Conservation (phyloP, 208 protist genomes). For the Trypanosoma rangeli region DNA sequence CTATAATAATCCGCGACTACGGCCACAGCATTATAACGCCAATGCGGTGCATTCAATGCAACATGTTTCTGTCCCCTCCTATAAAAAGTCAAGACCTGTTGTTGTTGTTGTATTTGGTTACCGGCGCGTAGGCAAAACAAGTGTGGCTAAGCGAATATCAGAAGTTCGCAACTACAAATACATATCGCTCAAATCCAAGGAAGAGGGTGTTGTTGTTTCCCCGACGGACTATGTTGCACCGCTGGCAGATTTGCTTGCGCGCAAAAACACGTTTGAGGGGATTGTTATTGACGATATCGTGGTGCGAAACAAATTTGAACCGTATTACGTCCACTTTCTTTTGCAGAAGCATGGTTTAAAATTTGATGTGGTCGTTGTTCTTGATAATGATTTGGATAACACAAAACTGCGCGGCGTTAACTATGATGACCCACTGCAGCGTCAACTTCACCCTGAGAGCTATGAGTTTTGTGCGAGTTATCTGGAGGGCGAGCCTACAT, state of each 20-base stretch:
- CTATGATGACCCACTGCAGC: constrained; percentile 39
- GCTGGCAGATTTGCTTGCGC: constrained; percentile 39
- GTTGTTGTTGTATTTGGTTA: constrained; percentile 82
- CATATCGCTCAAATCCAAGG: constrained; percentile 45
- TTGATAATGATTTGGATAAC: constrained; percentile 47
- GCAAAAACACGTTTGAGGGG: constrained; percentile 45
- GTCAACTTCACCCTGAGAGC: constrained; percentile 66
- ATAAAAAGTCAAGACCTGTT: constrained; percentile 40
- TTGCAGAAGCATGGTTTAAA: constrained; percentile 53
- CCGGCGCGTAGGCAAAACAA: constrained; percentile 69
- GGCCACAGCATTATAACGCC: constrained; percentile 9
- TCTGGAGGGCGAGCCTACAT: constrained; percentile 27
- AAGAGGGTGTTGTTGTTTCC: constrained; percentile 6
- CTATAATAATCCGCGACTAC: constrained; percentile 6
- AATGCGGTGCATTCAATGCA: constrained; percentile 10
- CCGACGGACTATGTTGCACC: constrained; percentile 37
- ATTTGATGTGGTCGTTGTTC: constrained; percentile 59
- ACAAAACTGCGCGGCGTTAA: constrained; percentile 48
- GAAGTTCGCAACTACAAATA: constrained; percentile 57
- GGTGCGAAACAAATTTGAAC: constrained; percentile 65
- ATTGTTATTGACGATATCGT: constrained; percentile 84
- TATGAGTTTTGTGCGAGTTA: constrained; percentile 69
- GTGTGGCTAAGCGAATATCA: constrained; percentile 60
- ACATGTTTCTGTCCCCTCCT: constrained; percentile 25
- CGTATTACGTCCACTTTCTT: constrained; percentile 68